These are phyloP conservation scores for Verticillium isaacii DNA, from an alignment of 2,329 filamentous ascomycete genomes.

Conservation along the genomic window DNA sequence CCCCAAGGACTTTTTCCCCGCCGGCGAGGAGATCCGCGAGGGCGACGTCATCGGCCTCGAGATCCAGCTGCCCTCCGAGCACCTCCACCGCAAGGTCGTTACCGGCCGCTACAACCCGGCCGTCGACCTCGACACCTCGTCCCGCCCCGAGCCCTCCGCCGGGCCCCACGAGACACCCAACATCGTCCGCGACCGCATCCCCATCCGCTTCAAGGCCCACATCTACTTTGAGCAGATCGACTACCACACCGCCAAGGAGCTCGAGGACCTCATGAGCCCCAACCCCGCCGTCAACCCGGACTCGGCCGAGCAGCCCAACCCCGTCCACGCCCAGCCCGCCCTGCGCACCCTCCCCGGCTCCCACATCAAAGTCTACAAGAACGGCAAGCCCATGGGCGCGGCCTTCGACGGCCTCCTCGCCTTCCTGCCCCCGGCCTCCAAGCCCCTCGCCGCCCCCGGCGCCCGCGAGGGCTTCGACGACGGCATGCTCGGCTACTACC, in stretches of 20 bases:
- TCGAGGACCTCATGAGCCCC: slow-evolving; percentile 79
- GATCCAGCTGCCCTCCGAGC: slow-evolving; percentile 81
- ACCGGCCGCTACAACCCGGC: slow-evolving; percentile 83
- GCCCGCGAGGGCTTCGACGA: slow-evolving; percentile 88
- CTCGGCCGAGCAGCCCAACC: slow-evolving; percentile 58
- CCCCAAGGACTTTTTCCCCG: slow-evolving; percentile 82
- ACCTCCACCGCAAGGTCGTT: slow-evolving; percentile 82
- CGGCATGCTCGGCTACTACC: slow-evolving; percentile 92
- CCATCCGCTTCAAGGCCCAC: slow-evolving; percentile 89
- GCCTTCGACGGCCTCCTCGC: slow-evolving; percentile 83
- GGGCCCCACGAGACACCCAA: slow-evolving; percentile 53
- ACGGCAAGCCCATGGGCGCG: slow-evolving; percentile 79
- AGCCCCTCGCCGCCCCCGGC: slow-evolving; percentile 64
- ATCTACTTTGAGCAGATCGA: slow-evolving; percentile 93
- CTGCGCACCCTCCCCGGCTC: slow-evolving; percentile 83
- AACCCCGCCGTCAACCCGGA: slow-evolving; percentile 23
- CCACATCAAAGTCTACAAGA: slow-evolving; percentile 87
- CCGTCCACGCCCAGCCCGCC: slow-evolving; percentile 67
- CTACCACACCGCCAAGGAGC: slow-evolving; percentile 80
- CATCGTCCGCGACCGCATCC: slow-evolving; percentile 90
- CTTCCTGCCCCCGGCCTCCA: slow-evolving; percentile 87
- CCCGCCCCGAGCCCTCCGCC: not conserved
- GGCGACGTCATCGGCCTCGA: slow-evolving; percentile 94
- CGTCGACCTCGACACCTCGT: slow-evolving; percentile 48
- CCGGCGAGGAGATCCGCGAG: slow-evolving; percentile 74